Base-by-base conservation (phyloP, 2,329 filamentous ascomycete genomes). In the Trichoderma citrinoviride region DNA sequence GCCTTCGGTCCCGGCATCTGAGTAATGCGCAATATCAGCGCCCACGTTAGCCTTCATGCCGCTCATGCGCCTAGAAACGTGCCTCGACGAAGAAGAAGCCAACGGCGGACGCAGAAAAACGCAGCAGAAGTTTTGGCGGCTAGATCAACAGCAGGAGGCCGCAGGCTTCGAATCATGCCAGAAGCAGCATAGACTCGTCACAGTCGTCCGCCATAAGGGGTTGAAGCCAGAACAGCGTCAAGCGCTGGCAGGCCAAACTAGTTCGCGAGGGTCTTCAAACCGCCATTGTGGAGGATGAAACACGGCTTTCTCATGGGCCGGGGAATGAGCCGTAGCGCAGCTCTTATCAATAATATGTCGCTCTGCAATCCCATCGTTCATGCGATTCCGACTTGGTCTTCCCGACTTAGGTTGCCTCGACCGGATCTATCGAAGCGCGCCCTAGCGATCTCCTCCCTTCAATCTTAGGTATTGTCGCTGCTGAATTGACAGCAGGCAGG, bases 241-340 rank as follows among this genome's bases (percentile, higher is more conserved):
- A 62, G 58, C 58, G 49, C 58, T 46, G 40, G 49, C 3, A 19
- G 49, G 25, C 58, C 58, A 21, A 44, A n/a, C 49, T 46, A 62
- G 19, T 29, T 50, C 56, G 27, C 55, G 17, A 50, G 23, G 49
- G 21, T 25, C 37, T 50, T 65, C 64, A 65, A 65, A 65, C 64
- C 50, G 64, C 64, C 37, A 54, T 55, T 54, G 57, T 57, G 56
- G 52, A 53, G 44, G 64, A 61, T 65, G 64, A 65, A 65, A 65
- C 64, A 62, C 64, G 64, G 64, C 46, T 40, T 62, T 50, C 29
- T 43, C 25, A 41, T 57, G 44, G 44, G 53, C 53, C 58, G 56
- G 56, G 46, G 46, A 41, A 21, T n/a, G 57, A 25, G 25, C 15
- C 33, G 53, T 49, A 64, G 37, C 53, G 53, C 37, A 57, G 19